Evolutionary conservation across 352 stramenopile genomes (phyloP).

Genomic region (Phytopythium aichiense): DNA sequence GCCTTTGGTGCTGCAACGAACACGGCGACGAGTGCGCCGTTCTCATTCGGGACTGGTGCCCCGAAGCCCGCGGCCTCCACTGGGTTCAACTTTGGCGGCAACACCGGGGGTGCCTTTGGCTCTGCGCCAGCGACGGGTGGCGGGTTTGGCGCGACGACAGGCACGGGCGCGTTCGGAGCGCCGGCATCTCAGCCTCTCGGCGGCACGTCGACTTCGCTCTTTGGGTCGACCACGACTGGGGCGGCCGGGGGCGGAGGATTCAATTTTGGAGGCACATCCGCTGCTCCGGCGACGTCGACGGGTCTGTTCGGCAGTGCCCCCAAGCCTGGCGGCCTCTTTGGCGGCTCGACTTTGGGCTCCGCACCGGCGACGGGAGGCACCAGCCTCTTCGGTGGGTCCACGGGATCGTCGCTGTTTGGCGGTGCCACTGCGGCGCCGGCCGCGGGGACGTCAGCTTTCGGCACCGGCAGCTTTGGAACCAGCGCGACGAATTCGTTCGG

Average conservation of each 20-base stretch:
- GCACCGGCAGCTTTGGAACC: constrained; percentile 5
- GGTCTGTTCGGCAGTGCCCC: constrained; percentile 1
- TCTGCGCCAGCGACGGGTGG: constrained; percentile 21
- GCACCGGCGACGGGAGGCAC: background rate
- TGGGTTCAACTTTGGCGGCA: constrained; percentile 12
- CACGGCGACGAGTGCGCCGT: background rate
- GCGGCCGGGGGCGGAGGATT: constrained; percentile 4
- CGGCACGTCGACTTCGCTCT: constrained; percentile 3
- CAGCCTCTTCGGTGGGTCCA: constrained; percentile 3
- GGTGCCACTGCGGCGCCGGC: background rate
- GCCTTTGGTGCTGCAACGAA: background rate
- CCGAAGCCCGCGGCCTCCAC: background rate
- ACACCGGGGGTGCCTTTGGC: constrained; percentile 7
- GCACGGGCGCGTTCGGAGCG: constrained; percentile 11
- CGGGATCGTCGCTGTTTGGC: constrained; percentile 5
- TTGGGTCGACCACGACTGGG: constrained; percentile 8
- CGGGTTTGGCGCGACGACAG: constrained; percentile 26
- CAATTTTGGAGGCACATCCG: constrained; percentile 6
- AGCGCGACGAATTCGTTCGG: constrained; percentile 4
- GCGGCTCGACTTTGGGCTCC: background rate
- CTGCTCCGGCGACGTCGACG: background rate
- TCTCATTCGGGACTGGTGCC: background rate
- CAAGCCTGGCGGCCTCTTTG: constrained; percentile 2
- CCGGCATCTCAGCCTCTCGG: constrained; percentile 4
- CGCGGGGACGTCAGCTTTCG: background rate